Conservation (phyloP, 2,329 filamentous ascomycete species). For the Ophiostoma piceae region DNA sequence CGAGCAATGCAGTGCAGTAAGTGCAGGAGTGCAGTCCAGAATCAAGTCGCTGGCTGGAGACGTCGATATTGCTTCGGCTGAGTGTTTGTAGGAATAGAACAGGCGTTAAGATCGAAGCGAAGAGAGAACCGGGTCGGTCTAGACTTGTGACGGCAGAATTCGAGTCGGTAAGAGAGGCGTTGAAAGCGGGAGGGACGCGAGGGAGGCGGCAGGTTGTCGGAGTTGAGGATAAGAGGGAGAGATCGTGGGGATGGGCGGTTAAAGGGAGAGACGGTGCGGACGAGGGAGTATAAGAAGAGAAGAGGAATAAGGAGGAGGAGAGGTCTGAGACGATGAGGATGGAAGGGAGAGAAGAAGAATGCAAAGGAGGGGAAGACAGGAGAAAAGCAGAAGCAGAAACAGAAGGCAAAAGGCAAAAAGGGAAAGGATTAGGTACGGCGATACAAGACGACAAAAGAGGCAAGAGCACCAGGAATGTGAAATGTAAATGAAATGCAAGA, state of each 20-base stretch:
- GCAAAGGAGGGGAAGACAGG: background rate
- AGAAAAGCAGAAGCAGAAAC: background rate
- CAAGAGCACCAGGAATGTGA: conserved; percentile 11
- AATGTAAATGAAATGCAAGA: conserved; percentile 5
- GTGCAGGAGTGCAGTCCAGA: background rate
- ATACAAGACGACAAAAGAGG: background rate
- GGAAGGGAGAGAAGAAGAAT: background rate
- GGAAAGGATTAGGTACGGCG: background rate
- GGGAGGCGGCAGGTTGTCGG: background rate
- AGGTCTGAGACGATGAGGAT: background rate
- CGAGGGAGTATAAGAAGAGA: background rate
- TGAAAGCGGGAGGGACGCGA: background rate
- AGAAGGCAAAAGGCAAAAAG: conserved; percentile 8
- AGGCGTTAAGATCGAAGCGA: background rate
- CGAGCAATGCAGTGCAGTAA: background rate
- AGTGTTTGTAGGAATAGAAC: background rate
- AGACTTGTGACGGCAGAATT: background rate
- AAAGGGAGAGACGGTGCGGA: background rate
- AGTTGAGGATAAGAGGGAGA: conserved; percentile 7
- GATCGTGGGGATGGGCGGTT: background rate
- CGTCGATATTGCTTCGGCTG: background rate
- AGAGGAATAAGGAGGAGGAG: too few relatives aligned
- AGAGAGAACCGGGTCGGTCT: background rate
- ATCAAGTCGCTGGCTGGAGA: background rate
- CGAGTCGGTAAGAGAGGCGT: conserved; percentile 7